Evolutionary conservation across 306 rosid genomes (phyloP).

Genomic region (Cicer yamashitae): DNA sequence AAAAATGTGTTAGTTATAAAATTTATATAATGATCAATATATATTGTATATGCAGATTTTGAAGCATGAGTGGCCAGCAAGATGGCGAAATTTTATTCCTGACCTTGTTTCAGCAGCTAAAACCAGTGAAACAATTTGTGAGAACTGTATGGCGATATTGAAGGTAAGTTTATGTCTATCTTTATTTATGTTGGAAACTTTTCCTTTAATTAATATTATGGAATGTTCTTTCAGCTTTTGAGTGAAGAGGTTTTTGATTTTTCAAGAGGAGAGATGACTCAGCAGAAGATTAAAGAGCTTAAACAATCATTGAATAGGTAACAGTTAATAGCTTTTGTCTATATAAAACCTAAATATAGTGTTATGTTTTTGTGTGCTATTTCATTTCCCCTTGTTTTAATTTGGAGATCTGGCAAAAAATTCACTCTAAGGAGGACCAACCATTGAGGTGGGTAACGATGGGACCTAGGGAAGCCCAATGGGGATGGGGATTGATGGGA

Average conservation of each 20-base stretch:
- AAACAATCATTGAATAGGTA: slow-evolving; percentile 75
- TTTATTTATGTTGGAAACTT: slow-evolving; percentile 4
- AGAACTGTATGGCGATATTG: slow-evolving; percentile 94
- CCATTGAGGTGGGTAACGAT: not conserved
- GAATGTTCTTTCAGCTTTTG: slow-evolving; percentile 51
- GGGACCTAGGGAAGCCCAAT: not conserved
- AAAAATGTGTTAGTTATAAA: not conserved
- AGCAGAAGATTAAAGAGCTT: slow-evolving; percentile 61
- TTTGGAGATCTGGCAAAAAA: not conserved
- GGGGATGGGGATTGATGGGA: not conserved
- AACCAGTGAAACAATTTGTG: slow-evolving; percentile 94
- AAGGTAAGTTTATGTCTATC: slow-evolving; percentile 57
- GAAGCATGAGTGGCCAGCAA: slow-evolving; percentile 99
- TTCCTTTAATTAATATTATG: slow-evolving; percentile 13
- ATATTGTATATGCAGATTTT: slow-evolving; percentile 63
- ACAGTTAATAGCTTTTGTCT: slow-evolving; percentile 22
- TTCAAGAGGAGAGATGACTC: slow-evolving; percentile 66
- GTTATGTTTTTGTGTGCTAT: slow-evolving; percentile 3
- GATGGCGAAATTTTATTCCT: slow-evolving; percentile 91
- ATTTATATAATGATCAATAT: not conserved
- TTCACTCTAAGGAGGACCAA: not conserved
- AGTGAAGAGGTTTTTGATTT: slow-evolving; percentile 67
- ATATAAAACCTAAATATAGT: not conserved
- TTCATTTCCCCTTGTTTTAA: slow-evolving; percentile 20
- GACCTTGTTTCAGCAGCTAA: slow-evolving; percentile 93